Evolutionary conservation across 1,284 basidiomycete genomes (phyloP).

Genomic region (Sutorius eximius): DNA sequence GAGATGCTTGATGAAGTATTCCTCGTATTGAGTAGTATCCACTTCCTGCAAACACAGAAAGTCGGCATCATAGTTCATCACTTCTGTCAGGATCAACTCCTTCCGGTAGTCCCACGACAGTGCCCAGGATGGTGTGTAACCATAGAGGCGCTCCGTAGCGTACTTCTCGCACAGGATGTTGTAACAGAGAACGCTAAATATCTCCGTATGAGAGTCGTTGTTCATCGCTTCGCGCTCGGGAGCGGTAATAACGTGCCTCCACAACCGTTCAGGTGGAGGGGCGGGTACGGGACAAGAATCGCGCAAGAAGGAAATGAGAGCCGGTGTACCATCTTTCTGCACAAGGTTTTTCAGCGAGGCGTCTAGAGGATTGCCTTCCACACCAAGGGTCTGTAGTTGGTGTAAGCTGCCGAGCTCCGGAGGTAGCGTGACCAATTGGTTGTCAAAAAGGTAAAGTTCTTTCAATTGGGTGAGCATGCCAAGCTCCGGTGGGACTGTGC

Average conservation of each 20-base stretch:
- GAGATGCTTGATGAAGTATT: conserved; percentile 85
- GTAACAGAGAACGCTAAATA: conserved; percentile 85
- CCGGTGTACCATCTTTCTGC: conserved; percentile 90
- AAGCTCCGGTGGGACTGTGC: conserved; percentile 81
- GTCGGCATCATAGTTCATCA: conserved; percentile 84
- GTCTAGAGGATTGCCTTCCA: conserved; percentile 96
- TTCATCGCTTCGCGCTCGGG: conserved; percentile 61
- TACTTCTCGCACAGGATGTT: conserved; percentile 95
- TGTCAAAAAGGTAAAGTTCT: conserved; percentile 96
- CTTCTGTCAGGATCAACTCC: conserved; percentile 86
- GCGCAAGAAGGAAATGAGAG: conserved; percentile 85
- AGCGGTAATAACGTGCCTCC: conserved; percentile 75
- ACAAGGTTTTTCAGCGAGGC: conserved; percentile 75
- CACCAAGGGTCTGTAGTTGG: conserved; percentile 89
- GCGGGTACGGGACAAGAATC: conserved; percentile 84
- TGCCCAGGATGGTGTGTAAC: conserved; percentile 97
- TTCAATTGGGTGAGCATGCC: conserved; percentile 90
- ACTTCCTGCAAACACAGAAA: conserved; percentile 96
- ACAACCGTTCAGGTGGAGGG: conserved; percentile 82
- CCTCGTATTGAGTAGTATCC: conserved; percentile 91
- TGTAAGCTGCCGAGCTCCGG: conserved; percentile 88
- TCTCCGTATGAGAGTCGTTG: conserved; percentile 61
- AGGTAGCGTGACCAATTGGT: conserved; percentile 83
- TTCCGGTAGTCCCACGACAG: conserved; percentile 94
- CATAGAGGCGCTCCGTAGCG: conserved; percentile 90